phyloP scores from a whole-genome alignment of 1,139 yeast species.

The Lipomyces yarrowii region DNA sequence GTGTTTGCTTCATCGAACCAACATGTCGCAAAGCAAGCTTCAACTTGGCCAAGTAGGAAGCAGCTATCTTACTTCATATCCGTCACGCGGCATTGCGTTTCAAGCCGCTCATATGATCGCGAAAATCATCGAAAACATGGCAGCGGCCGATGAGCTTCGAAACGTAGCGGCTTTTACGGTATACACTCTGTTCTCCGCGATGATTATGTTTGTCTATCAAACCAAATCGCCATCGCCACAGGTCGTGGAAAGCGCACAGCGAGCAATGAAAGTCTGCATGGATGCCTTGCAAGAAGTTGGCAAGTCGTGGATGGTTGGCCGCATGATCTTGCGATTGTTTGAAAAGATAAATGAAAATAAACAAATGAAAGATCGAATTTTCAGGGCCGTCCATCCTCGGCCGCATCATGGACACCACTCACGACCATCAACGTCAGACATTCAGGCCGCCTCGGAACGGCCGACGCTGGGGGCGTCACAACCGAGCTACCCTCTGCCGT shows the following conservation, averaged over 20 bases:
- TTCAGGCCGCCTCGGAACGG: slow-evolving; percentile 6
- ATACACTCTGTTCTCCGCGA: slow-evolving; percentile 62
- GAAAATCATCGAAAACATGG: slow-evolving; percentile 61
- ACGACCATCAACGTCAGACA: not conserved
- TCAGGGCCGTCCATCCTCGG: slow-evolving; percentile 36
- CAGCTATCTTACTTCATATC: slow-evolving; percentile 53
- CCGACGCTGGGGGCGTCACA: not conserved
- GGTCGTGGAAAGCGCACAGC: slow-evolving; percentile 62
- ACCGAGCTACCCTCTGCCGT: slow-evolving; percentile 1
- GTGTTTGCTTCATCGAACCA: slow-evolving; percentile 71
- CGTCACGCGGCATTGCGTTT: slow-evolving; percentile 83
- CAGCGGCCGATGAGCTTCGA: slow-evolving; percentile 55
- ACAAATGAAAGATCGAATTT: slow-evolving; percentile 38
- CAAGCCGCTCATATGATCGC: slow-evolving; percentile 84
- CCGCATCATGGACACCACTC: slow-evolving; percentile 7
- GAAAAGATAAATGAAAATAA: slow-evolving; percentile 38
- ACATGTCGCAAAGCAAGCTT: slow-evolving; percentile 46
- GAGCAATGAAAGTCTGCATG: slow-evolving; percentile 57
- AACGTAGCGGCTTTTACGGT: slow-evolving; percentile 61
- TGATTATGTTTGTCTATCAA: slow-evolving; percentile 74
- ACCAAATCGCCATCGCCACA: slow-evolving; percentile 60
- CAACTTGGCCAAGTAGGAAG: slow-evolving; percentile 35
- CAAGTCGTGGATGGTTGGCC: slow-evolving; percentile 48
- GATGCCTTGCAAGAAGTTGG: slow-evolving; percentile 58
- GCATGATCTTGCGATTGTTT: slow-evolving; percentile 43